These are phyloP conservation scores for Acidomyces sp. DNA, from an alignment of 495 filamentous ascomycete species.

Conservation along the genomic window DNA sequence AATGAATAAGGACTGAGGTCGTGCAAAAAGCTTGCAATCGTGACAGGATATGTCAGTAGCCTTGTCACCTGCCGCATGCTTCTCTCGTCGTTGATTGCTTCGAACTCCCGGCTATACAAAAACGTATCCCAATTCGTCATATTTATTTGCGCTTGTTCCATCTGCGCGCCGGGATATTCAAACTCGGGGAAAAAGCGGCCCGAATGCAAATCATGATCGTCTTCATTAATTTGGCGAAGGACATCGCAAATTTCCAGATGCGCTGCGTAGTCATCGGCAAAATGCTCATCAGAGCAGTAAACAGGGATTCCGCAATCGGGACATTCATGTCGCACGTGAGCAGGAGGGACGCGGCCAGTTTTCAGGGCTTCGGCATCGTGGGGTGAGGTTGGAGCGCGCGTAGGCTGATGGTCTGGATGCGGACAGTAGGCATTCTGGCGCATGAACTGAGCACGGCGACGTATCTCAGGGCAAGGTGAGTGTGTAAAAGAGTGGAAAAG, in stretches of 20 bases:
- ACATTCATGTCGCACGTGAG: slow-evolving; percentile 83
- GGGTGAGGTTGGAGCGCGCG: slow-evolving; percentile 44
- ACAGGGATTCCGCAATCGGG: slow-evolving; percentile 91
- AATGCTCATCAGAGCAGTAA: slow-evolving; percentile 86
- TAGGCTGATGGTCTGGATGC: slow-evolving; percentile 67
- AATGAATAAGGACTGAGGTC: slow-evolving; percentile 87
- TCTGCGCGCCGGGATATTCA: slow-evolving; percentile 68
- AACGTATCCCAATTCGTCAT: slow-evolving; percentile 99
- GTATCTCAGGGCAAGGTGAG: slow-evolving; percentile 74
- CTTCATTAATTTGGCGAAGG: slow-evolving; percentile 84
- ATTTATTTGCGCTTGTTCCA: slow-evolving; percentile 78
- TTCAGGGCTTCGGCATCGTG: slow-evolving; percentile 49
- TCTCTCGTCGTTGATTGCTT: slow-evolving; percentile 75
- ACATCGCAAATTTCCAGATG: slow-evolving; percentile 89
- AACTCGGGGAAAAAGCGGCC: slow-evolving; percentile 91
- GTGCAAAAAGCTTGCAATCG: slow-evolving; percentile 79
- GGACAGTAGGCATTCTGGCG: slow-evolving; percentile 84
- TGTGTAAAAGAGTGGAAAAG: slow-evolving; percentile 85
- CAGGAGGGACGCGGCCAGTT: slow-evolving; percentile 46
- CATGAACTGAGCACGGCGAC: slow-evolving; percentile 73
- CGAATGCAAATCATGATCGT: slow-evolving; percentile 87
- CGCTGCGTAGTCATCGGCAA: slow-evolving; percentile 83
- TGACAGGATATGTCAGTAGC: slow-evolving; percentile 85
- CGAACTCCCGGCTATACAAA: slow-evolving; percentile 76
- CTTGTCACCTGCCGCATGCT: slow-evolving; percentile 81